Evolutionary conservation across 2,329 filamentous ascomycete genomes (phyloP), one percentile per base, ranked within the genome.

Genomic region (Aspergillus viridinutans): DNA sequence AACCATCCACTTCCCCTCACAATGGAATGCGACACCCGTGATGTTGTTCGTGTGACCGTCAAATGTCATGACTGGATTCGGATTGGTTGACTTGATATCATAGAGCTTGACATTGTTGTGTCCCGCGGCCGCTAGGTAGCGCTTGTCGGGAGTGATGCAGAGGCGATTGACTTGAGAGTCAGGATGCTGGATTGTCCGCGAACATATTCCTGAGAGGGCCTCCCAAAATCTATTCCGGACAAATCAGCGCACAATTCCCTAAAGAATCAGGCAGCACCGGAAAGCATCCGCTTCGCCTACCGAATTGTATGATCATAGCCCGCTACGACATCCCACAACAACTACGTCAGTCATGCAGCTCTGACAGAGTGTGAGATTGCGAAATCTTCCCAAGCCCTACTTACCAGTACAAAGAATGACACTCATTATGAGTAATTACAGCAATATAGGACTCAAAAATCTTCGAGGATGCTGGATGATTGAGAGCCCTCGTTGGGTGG

Each of bases 1-100:
- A 20, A 97, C 94, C 90, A 99, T 97, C 94, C 94, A 99, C 78
- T 99, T 99, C 10, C 93, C 92, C 75, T 99, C 94, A 73, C 93
- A 97, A 74, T 99, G 94, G 73, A 99, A 99, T 10, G 92, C 92
- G 49, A 99, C 90, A 47, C 94, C 94, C 0, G 94, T 99, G 71
- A 99, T 88, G 69, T 99, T 99, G 64, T 88, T 91, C 12, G 90
- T 94, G 77, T 99, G 94, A 45, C 94, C 94, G 72, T 97, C 93
- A 69, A 99, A 97, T 21, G 89, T 92, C 69, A 97, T 85, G 25
- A 97, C 83, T 1, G 94, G 89, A 64, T 93, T 94, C 2, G 94
- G 92, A 68, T 97, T 97, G n/a, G 91, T 93, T 17, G 92, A 96
- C 71, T 96, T 96, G 80, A 97, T 96, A 71, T 99, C 94, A 80